Evolutionary conservation across 2,329 filamentous ascomycete genomes (phyloP), one percentile per base, ranked within the genome.

Genomic region (Botrytis medusae): DNA sequence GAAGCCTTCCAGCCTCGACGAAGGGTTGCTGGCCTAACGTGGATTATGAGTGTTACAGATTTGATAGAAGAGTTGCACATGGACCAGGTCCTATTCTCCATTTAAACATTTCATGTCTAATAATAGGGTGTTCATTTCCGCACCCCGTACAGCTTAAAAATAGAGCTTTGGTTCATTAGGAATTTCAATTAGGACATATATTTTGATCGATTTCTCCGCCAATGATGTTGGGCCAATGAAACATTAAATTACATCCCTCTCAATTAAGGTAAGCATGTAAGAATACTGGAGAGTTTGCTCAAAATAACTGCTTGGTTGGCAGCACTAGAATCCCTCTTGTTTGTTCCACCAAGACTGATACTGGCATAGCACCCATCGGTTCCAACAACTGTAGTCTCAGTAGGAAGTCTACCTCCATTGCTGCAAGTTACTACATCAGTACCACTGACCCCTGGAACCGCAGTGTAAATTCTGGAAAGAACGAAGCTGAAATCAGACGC

Each of bases 281-380:
- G 65, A 32, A 69, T 42, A 20, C 51, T 57, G 2, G 65, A 69
- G 37, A 69, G 65, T 29, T 69, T 69, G 6, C n/a, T 57, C 37
- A 69, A 69, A 18, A 69, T 37, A 18, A 42, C 18, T 37, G 48
- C 37, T 69, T 69, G 65, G 65, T 69, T 57, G 4, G n/a, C 18
- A 42, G 65, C 65, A 32, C n/a, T 69, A 16, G 48, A 37, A 44
- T 69, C 65, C 32, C 65, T 69, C 65, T 69, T 69, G 12, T 69
- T 42, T 12, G 65, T 69, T 69, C 65, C 65, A 44, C 65, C 65
- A 57, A 69, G 25, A 59, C 65, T 69, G n/a, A 69, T 69, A 69
- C 65, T 69, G n/a, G n/a, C 65, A 69, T 69, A 57, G 37, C 65
- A 69, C 42, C 65, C 65, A 25, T 42, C n/a, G 1, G 65, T 69